These are phyloP conservation scores for Mrakia blollopis DNA, from an alignment of 768 basidiomycete genomes.

Conservation along the genomic window DNA sequence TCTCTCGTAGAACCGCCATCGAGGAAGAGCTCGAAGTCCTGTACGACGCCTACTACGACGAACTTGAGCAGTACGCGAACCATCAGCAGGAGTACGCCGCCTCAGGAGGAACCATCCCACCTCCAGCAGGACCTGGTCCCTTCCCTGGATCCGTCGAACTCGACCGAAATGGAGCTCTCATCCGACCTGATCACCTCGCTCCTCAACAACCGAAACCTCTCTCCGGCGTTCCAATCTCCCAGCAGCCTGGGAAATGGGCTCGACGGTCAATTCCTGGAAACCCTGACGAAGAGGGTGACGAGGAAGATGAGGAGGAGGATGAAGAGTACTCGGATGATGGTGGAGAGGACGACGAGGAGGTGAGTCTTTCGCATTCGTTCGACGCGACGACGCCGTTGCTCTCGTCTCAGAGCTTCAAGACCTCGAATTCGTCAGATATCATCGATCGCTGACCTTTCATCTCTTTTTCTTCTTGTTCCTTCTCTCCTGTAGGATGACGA, in stretches of 20 bases:
- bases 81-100: conserved; percentile 60
- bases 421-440: not conserved
- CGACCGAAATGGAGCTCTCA: conserved; percentile 78
- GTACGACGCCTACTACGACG: conserved; percentile 99
- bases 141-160: conserved; percentile 98
- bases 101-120: conserved; percentile 73
- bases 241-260: conserved; percentile 19
- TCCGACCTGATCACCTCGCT: conserved; percentile 48
- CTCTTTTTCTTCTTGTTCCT: not conserved
- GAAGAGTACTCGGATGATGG: conserved; percentile 33
- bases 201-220: conserved; percentile 37
- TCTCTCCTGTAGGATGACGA: conserved; percentile 36
- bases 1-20: conserved; percentile 71
- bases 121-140: conserved; percentile 92
- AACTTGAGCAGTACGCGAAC: conserved; percentile 98
- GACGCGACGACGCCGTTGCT: not conserved
- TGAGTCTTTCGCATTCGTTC: not conserved
- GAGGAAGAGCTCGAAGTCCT: conserved; percentile 99
- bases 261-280: not conserved
- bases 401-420: too few species aligned
- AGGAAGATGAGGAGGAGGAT: conserved; percentile 32
- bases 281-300: conserved; percentile 27
- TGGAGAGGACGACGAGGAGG: conserved; percentile 32
- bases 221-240: conserved; percentile 35
- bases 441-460: not conserved